phyloP scores from a whole-genome alignment of 495 filamentous ascomycete species.

The Tricharina praecox region DNA sequence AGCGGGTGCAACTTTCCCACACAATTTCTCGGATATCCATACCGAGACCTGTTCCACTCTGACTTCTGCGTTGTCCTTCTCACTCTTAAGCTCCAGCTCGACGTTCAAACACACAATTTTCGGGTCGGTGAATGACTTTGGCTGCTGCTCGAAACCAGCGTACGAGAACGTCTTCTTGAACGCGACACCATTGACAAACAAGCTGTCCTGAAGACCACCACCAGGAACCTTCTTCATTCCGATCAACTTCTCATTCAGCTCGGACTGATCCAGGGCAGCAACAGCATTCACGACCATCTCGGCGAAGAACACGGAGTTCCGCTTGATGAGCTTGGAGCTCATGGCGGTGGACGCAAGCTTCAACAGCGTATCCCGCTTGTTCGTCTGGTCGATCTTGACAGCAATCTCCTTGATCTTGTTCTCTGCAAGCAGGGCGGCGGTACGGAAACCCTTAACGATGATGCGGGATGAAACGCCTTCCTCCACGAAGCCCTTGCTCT shows the following conservation, averaged over 20 bases:
- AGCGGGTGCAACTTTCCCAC: too few relatives aligned
- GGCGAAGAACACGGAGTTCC: slow-evolving; percentile 91
- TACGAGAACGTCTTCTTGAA: slow-evolving; percentile 99
- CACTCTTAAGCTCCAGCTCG: slow-evolving; percentile 90
- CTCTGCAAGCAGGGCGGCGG: slow-evolving; percentile 77
- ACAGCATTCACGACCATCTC: slow-evolving; percentile 99
- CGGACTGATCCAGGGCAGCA: slow-evolving; percentile 87
- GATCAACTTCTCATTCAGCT: slow-evolving; percentile 94
- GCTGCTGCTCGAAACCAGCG: slow-evolving; percentile 97
- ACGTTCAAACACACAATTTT: slow-evolving; percentile 95
- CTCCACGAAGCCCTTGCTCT: slow-evolving; percentile 86
- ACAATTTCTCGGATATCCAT: too few relatives aligned
- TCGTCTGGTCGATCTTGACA: slow-evolving; percentile 66
- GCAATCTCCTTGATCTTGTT: slow-evolving; percentile 98
- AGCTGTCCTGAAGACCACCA: slow-evolving; percentile 87
- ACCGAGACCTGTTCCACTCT: slow-evolving; percentile 85
- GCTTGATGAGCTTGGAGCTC: slow-evolving; percentile 98
- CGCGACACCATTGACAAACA: slow-evolving; percentile 94
- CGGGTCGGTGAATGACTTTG: slow-evolving; percentile 82
- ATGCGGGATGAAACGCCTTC: slow-evolving; percentile 93
- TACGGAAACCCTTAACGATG: slow-evolving; percentile 89
- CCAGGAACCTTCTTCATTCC: slow-evolving; percentile 96
- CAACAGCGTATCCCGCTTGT: slow-evolving; percentile 72
- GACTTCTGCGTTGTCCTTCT: slow-evolving; percentile 98
- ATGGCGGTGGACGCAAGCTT: slow-evolving; percentile 93